phyloP scores from a whole-genome alignment of 2,329 filamentous ascomycete genomes.

The Epichloe coenophiala region DNA sequence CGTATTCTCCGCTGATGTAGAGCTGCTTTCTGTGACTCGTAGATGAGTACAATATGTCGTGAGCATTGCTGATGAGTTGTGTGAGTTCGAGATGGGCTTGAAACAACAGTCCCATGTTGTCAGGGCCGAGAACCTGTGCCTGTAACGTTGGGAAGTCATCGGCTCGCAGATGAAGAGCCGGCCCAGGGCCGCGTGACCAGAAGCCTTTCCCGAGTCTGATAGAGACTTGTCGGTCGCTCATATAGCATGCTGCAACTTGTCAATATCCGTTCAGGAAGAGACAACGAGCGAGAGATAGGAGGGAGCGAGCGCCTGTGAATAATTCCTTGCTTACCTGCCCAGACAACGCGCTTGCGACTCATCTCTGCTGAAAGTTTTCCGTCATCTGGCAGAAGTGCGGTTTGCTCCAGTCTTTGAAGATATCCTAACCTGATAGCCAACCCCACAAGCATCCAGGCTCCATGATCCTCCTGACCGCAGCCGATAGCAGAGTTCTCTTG shows the following conservation, averaged over 20 bases:
- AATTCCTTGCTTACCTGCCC: conserved; percentile 36
- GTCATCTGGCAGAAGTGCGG: conserved; percentile 48
- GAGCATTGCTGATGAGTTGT: conserved; percentile 59
- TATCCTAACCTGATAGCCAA: conserved; percentile 57
- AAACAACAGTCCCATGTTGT: conserved; percentile 55
- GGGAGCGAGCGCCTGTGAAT: too few relatives aligned
- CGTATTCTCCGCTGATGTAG: conserved; percentile 58
- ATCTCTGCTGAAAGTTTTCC: conserved; percentile 45
- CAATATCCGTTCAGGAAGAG: background rate
- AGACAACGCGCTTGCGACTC: conserved; percentile 51
- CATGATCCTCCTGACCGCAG: conserved; percentile 59
- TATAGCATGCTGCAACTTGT: conserved; percentile 38
- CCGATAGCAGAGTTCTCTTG: conserved; percentile 50
- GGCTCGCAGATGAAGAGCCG: conserved; percentile 48
- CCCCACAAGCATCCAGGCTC: conserved; percentile 67
- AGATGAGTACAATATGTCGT: conserved; percentile 60
- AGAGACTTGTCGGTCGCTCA: conserved; percentile 54
- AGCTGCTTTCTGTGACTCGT: conserved; percentile 56
- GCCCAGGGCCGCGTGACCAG: conserved; percentile 59
- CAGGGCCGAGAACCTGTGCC: conserved; percentile 42
- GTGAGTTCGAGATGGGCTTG: conserved; percentile 60
- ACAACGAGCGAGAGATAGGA: too few relatives aligned
- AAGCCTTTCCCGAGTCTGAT: conserved; percentile 60
- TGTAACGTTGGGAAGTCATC: conserved; percentile 56
- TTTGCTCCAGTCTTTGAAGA: conserved; percentile 55